Percentiles rank a stretch among this genome's conserved stretches.
phyloP scores from a whole-genome alignment of 257 asterid species.

The Nicotiana undulata region DNA sequence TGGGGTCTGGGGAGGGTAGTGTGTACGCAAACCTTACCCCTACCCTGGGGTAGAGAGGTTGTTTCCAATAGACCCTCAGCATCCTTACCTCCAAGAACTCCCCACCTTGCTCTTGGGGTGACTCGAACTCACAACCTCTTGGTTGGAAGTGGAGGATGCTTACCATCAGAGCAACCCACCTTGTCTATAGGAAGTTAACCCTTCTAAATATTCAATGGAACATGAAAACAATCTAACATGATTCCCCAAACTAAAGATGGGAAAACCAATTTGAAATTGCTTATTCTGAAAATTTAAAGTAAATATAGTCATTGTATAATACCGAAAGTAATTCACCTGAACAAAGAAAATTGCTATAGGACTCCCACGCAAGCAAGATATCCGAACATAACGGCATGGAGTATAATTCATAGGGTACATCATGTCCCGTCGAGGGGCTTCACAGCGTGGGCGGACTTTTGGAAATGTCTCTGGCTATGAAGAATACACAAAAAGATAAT shows the following conservation, averaged over 20 bases:
- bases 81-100: no score
- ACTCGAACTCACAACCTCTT: no score
- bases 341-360: slow-evolving; percentile 92
- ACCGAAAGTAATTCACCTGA: slow-evolving; percentile 44
- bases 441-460: slow-evolving; percentile 94
- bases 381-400: slow-evolving; percentile 88
- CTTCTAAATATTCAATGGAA: neutral
- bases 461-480: slow-evolving; percentile 89
- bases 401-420: slow-evolving; percentile 76
- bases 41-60: no score
- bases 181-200: neutral
- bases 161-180: no score
- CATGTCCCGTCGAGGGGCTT: slow-evolving; percentile 98
- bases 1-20: no score
- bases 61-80: no score
- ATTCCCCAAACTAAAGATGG: neutral
- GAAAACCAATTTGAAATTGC: neutral
- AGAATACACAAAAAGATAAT: slow-evolving; percentile 11
- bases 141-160: no score
- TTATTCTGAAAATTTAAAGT: neutral
- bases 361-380: slow-evolving; percentile 95
- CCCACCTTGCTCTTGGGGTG: no score
- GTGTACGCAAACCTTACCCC: no score
- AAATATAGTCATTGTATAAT: neutral
- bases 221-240: neutral